A percentile compares a stretch with the other conserved stretches of the same genome.
These are phyloP conservation scores for Coccomyxa sp. DNA, from an alignment of 139 green algal genomes.

Conservation along the genomic window DNA sequence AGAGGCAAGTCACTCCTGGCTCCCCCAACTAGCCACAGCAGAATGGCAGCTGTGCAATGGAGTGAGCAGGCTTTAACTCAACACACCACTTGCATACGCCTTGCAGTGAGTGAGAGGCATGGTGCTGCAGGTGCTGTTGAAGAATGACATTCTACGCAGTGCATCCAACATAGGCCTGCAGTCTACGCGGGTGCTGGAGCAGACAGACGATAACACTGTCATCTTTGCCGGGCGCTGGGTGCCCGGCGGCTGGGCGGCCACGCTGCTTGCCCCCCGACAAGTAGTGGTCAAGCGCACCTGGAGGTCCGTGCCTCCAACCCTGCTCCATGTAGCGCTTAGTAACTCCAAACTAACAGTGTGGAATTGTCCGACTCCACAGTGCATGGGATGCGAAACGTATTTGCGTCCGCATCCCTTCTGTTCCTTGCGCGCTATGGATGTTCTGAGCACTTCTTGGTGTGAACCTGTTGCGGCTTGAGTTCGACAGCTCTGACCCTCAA, in stretches of 20 bases:
- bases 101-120: not conserved
- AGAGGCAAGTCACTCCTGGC: not conserved
- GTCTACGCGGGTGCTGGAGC: not conserved
- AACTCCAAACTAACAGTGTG: not conserved
- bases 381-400: not conserved
- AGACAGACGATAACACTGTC: not conserved
- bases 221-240: not conserved
- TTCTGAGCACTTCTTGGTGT: not conserved
- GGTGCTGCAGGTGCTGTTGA: not conserved
- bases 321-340: not conserved
- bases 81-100: not conserved
- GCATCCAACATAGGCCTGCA: not conserved
- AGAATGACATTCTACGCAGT: not conserved
- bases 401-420: not conserved
- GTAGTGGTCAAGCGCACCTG: slow-evolving; percentile 16
- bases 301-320: not conserved
- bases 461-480: not conserved
- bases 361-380: not conserved
- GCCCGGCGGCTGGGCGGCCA: not conserved
- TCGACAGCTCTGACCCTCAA: no score
- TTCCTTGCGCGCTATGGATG: no score
- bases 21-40: no score
- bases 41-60: not conserved
- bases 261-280: slow-evolving; percentile 10
- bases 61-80: not conserved